These are phyloP conservation scores for Serendipita sp. DNA, from an alignment of 768 basidiomycete species.

Conservation along the genomic window DNA sequence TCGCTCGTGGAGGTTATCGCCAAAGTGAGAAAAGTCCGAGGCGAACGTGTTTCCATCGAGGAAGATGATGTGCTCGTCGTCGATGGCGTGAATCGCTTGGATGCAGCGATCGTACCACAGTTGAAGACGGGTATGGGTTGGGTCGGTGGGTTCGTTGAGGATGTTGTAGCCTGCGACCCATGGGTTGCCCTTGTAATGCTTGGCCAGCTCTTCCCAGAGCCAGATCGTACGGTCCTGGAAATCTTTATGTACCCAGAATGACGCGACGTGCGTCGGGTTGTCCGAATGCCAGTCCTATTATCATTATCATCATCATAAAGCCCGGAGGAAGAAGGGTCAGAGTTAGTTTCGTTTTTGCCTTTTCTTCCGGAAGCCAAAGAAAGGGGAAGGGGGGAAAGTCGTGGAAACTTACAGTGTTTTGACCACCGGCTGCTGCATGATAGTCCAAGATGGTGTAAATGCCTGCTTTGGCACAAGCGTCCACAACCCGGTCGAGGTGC, in stretches of 20 bases:
- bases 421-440: conserved; percentile 16
- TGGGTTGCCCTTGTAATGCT: conserved; percentile 58
- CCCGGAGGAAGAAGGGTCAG: not conserved
- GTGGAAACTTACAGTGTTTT: not conserved
- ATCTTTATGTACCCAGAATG: conserved; percentile 60
- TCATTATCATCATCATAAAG: not conserved
- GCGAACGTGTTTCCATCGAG: conserved; percentile 79
- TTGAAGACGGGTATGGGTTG: conserved; percentile 46
- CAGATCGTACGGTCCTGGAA: conserved; percentile 66
- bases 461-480: conserved; percentile 42
- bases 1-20: conserved; percentile 38
- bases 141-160: conserved; percentile 70
- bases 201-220: conserved; percentile 64
- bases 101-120: conserved; percentile 54
- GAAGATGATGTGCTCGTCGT: conserved; percentile 58
- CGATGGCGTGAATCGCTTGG: conserved; percentile 52
- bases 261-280: conserved; percentile 12
- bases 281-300: conserved; percentile 13
- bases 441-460: not conserved
- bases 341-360: not conserved
- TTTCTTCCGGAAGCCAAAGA: not conserved
- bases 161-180: conserved; percentile 88
- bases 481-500: conserved; percentile 66
- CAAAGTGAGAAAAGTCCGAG: conserved; percentile 55
- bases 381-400: not conserved